Percentiles rank a stretch among this genome's conserved stretches.
These are phyloP conservation scores for Taphrina pruni DNA, from an alignment of 1,139 yeast species.

Conservation along the genomic window DNA sequence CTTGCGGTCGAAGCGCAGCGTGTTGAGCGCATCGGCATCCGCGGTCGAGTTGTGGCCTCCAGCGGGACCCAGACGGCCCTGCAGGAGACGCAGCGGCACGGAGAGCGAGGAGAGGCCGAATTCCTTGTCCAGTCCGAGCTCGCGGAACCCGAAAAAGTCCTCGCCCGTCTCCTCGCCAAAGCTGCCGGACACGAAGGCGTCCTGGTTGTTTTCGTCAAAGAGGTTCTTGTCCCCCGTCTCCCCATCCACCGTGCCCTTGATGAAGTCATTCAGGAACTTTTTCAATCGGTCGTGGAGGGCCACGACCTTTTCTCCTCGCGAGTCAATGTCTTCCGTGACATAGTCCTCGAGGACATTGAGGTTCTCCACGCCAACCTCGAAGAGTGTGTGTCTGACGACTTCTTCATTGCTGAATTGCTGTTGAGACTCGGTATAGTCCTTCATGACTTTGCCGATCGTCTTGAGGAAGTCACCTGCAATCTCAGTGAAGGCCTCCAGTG, in stretches of 20 bases:
- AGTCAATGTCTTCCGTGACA: constrained; percentile 72
- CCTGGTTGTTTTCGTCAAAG: constrained; percentile 81
- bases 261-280: constrained; percentile 71
- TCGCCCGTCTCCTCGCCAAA: constrained; percentile 87
- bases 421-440: constrained; percentile 65
- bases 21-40: constrained; percentile 45
- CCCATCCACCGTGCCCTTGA: constrained; percentile 63
- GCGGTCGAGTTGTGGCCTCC: constrained; percentile 46
- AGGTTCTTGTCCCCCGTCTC: constrained; percentile 60
- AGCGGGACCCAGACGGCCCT: constrained; percentile 65
- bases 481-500: constrained; percentile 80
- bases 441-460: constrained; percentile 74
- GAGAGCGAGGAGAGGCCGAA: constrained; percentile 83
- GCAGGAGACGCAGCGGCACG: constrained; percentile 86
- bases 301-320: constrained; percentile 69
- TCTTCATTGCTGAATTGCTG: constrained; percentile 54
- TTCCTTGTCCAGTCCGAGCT: constrained; percentile 90
- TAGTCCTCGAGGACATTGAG: constrained; percentile 78
- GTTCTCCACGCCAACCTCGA: constrained; percentile 83
- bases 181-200: constrained; percentile 92
- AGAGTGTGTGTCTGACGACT: constrained; percentile 64
- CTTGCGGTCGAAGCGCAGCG: constrained; percentile 50
- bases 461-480: constrained; percentile 79
- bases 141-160: constrained; percentile 96
- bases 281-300: constrained; percentile 66